Conservation (phyloP, 441 rosid species). For the Flueggea neowawraea region DNA sequence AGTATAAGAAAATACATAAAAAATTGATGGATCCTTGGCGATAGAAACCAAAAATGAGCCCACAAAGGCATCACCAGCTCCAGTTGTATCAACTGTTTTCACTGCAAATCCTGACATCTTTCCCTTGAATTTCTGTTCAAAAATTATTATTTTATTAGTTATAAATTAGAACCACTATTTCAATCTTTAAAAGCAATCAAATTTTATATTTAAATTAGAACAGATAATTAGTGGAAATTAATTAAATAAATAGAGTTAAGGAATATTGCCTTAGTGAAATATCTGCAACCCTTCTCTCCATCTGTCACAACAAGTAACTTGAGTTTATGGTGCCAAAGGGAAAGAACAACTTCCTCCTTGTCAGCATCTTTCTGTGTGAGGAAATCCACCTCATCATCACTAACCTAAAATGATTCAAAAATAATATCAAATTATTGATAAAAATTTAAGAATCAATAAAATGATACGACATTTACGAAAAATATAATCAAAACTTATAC, state of each 20-base stretch:
- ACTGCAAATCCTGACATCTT: slow-evolving; percentile 44
- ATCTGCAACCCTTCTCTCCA: slow-evolving; percentile 74
- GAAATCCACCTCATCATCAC: slow-evolving; percentile 59
- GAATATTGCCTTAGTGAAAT: slow-evolving; percentile 44
- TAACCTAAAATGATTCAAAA: slow-evolving; percentile 24
- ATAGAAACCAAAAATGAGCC: slow-evolving; percentile 46
- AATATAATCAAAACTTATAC: too few relatives aligned
- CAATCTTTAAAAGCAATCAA: too few relatives aligned
- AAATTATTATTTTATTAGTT: too few relatives aligned
- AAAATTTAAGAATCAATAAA: too few relatives aligned
- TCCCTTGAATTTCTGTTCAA: slow-evolving; percentile 51
- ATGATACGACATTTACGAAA: too few relatives aligned
- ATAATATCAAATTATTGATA: background rate
- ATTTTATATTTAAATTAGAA: too few relatives aligned
- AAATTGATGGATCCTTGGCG: slow-evolving; percentile 40
- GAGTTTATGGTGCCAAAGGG: slow-evolving; percentile 51
- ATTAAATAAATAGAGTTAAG: too few relatives aligned
- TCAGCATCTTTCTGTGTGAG: slow-evolving; percentile 43
- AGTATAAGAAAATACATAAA: slow-evolving; percentile 23
- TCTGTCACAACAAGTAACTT: slow-evolving; percentile 68
- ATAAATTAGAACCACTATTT: too few relatives aligned
- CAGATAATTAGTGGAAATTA: too few relatives aligned
- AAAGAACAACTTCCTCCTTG: slow-evolving; percentile 52
- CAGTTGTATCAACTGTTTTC: slow-evolving; percentile 64
- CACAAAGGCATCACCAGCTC: slow-evolving; percentile 81